Evolutionary conservation across 768 basidiomycete genomes (phyloP).

Genomic region (Mycena crocata): DNA sequence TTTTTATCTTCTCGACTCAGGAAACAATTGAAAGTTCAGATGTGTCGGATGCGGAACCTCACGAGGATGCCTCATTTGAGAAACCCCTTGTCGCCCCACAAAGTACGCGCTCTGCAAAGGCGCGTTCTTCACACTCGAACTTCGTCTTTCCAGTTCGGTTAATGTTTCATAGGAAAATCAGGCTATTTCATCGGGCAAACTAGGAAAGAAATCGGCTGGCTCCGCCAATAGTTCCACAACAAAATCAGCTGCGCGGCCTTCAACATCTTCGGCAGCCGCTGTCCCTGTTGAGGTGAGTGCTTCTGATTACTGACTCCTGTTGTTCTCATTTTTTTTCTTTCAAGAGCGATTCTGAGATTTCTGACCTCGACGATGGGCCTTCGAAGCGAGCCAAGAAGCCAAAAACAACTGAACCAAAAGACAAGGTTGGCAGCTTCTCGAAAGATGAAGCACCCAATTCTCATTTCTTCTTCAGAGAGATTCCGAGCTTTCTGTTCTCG

Average conservation of each 20-base stretch:
- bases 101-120: constrained; percentile 15
- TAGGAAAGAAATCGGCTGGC: background rate
- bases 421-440: constrained; percentile 41
- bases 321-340: background rate
- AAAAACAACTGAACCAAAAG: constrained; percentile 46
- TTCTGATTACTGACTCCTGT: background rate
- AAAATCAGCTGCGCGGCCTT: constrained; percentile 13
- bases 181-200: background rate
- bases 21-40: constrained; percentile 54
- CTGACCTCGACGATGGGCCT: constrained; percentile 69
- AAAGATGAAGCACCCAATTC: background rate
- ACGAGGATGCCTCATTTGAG: constrained; percentile 10
- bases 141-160: background rate
- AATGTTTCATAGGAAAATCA: constrained; percentile 12
- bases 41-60: constrained; percentile 40
- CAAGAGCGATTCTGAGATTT: constrained; percentile 69
- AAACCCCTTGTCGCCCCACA: background rate
- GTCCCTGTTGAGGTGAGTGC: constrained; percentile 5
- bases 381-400: constrained; percentile 56
- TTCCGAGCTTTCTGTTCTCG: constrained; percentile 69
- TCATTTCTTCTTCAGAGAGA: constrained; percentile 58
- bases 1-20: constrained; percentile 38
- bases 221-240: background rate
- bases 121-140: background rate
- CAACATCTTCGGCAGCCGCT: constrained; percentile 10